phyloP scores from a whole-genome alignment of 768 basidiomycete species.

The Trametes cubensis region DNA sequence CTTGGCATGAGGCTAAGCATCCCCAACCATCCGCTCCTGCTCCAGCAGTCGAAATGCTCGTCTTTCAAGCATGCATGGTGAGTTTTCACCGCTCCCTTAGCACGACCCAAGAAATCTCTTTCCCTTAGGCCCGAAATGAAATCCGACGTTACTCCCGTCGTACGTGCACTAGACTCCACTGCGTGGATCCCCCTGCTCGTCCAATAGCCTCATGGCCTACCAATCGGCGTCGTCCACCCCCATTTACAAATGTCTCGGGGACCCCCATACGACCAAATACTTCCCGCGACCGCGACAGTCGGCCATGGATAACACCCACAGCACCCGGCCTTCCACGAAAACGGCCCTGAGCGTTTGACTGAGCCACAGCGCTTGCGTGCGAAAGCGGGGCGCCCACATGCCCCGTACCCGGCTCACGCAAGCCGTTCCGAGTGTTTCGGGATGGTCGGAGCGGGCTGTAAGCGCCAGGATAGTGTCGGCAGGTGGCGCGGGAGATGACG shows the following conservation, averaged over 20 bases:
- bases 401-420: neutral
- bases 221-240: neutral
- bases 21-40: neutral
- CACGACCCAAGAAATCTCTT: no score
- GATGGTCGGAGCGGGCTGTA: slow-evolving; percentile 4
- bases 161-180: slow-evolving; percentile 12
- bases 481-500: slow-evolving; percentile 4
- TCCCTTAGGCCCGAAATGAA: slow-evolving; percentile 4
- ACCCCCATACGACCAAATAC: slow-evolving; percentile 10
- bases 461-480: neutral
- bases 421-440: slow-evolving; percentile 8
- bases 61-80: no score
- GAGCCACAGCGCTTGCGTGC: neutral
- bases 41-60: no score
- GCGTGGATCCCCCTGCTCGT: slow-evolving; percentile 16
- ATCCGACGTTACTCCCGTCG: slow-evolving; percentile 12
- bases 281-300: slow-evolving; percentile 10
- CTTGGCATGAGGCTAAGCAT: slow-evolving; percentile 1
- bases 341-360: neutral
- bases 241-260: neutral
- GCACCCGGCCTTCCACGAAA: neutral
- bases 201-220: slow-evolving; percentile 12
- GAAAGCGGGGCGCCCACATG: neutral
- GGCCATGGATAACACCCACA: neutral
- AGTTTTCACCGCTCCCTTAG: no score